These are phyloP conservation scores for Flammula alnicola DNA, from an alignment of 1,284 basidiomycete genomes.

Conservation along the genomic window DNA sequence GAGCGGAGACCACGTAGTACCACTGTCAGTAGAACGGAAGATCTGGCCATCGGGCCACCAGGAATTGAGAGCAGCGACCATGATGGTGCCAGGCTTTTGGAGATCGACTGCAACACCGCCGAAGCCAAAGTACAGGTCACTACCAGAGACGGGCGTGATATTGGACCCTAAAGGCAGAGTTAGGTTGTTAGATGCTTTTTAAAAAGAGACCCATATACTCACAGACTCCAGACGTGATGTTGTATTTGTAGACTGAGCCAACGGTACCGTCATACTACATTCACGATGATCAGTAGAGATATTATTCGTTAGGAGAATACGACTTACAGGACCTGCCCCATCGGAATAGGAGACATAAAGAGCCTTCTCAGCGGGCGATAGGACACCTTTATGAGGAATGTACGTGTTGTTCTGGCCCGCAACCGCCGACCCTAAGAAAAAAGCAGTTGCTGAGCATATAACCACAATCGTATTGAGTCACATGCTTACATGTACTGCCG, in stretches of 20 bases:
- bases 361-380: slow-evolving; percentile 58
- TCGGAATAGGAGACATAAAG: slow-evolving; percentile 62
- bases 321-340: slow-evolving; percentile 44
- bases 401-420: slow-evolving; percentile 60
- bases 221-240: slow-evolving; percentile 55
- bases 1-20: slow-evolving; percentile 57
- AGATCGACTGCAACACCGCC: slow-evolving; percentile 65
- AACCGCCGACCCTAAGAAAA: slow-evolving; percentile 55
- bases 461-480: too few species aligned
- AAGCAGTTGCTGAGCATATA: too few species aligned
- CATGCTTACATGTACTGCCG: slow-evolving; percentile 60
- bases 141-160: slow-evolving; percentile 55
- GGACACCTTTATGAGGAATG: slow-evolving; percentile 67
- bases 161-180: slow-evolving; percentile 54
- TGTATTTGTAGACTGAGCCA: slow-evolving; percentile 54
- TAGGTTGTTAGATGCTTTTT: neutral
- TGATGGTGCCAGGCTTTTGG: slow-evolving; percentile 63
- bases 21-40: slow-evolving; percentile 61
- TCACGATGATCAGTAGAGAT: neutral
- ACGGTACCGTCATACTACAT: slow-evolving; percentile 57
- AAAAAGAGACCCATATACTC: slow-evolving; percentile 13
- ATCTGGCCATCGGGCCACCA: slow-evolving; percentile 73
- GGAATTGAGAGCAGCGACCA: slow-evolving; percentile 69
- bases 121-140: slow-evolving; percentile 53
- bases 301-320: neutral